Evolutionary conservation across 352 stramenopile species (phyloP).

Genomic region (Pythium rhizo-oryzae): DNA sequence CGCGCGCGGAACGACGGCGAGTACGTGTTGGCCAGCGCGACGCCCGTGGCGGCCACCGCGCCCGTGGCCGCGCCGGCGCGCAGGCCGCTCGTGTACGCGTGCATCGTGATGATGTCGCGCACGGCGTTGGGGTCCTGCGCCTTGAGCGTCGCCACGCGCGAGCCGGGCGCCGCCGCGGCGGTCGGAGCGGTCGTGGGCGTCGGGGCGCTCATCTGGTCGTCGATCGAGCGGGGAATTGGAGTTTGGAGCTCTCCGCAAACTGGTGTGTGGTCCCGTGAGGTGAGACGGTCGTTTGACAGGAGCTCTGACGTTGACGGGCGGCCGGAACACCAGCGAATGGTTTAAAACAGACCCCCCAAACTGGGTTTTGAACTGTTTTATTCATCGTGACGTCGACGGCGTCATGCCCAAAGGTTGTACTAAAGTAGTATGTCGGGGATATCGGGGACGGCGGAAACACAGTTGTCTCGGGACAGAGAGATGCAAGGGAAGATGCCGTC

Average conservation of each 20-base stretch:
- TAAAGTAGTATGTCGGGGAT: too few relatives aligned
- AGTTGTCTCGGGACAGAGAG: too few relatives aligned
- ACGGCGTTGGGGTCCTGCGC: conserved; percentile 44
- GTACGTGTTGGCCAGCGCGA: conserved; percentile 57
- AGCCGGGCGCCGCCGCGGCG: too few relatives aligned
- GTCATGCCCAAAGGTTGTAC: too few relatives aligned
- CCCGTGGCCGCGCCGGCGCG: conserved; percentile 45
- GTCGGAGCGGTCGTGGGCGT: conserved; percentile 19
- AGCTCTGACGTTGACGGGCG: conserved; percentile 10
- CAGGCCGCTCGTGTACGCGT: conserved; percentile 66
- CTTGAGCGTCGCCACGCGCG: conserved; percentile 20
- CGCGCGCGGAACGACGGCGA: conserved; percentile 69
- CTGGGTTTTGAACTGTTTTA: conserved; percentile 6
- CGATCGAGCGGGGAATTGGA: background rate
- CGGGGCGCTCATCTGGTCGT: background rate
- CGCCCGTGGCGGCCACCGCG: conserved; percentile 32
- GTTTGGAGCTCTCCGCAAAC: background rate
- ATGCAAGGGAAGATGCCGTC: background rate
- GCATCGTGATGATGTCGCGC: conserved; percentile 69
- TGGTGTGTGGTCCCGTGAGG: conserved; percentile 11
- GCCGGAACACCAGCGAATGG: conserved; percentile 1
- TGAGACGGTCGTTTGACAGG: conserved; percentile 8
- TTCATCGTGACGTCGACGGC: conserved; percentile 4
- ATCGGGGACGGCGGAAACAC: too few relatives aligned
- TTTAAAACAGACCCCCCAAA: conserved; percentile 9